These are phyloP conservation scores for Tetrapisispora nanseiensis DNA, from an alignment of 805 yeast species.

Conservation along the genomic window DNA sequence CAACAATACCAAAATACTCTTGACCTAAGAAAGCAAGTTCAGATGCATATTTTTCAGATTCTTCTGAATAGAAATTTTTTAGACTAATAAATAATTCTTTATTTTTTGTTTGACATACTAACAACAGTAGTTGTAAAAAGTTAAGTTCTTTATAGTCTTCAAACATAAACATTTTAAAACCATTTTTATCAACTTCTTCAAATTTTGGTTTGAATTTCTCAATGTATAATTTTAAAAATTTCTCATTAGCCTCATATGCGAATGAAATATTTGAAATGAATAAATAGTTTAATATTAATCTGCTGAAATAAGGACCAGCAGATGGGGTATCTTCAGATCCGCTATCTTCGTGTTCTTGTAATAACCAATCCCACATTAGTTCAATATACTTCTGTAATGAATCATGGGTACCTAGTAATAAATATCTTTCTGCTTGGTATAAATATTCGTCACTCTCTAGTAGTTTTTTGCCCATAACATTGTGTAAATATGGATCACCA, in stretches of 20 bases:
- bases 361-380: slow-evolving; percentile 38
- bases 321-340: slow-evolving; percentile 23
- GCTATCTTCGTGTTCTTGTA: slow-evolving; percentile 14
- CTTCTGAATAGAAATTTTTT: slow-evolving; percentile 38
- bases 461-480: slow-evolving; percentile 60
- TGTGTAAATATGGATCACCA: slow-evolving; percentile 72
- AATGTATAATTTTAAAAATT: slow-evolving; percentile 30
- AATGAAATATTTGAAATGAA: slow-evolving; percentile 56
- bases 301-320: slow-evolving; percentile 31
- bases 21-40: slow-evolving; percentile 52
- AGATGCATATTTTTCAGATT: slow-evolving; percentile 18
- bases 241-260: slow-evolving; percentile 35
- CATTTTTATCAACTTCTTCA: slow-evolving; percentile 25
- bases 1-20: slow-evolving; percentile 48
- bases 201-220: slow-evolving; percentile 15
- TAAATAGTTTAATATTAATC: slow-evolving; percentile 70
- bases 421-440: slow-evolving; percentile 63
- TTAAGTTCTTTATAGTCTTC: slow-evolving; percentile 42
- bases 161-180: slow-evolving; percentile 31
- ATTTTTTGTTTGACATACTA: slow-evolving; percentile 46
- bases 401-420: slow-evolving; percentile 56
- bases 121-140: slow-evolving; percentile 57
- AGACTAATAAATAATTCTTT: slow-evolving; percentile 46
- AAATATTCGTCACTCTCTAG: slow-evolving; percentile 40
- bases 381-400: slow-evolving; percentile 40